Percentiles rank a stretch among this genome's conserved stretches.
phyloP scores from a whole-genome alignment of 2,329 filamentous ascomycete species.

The Incumbomyces lentus region DNA sequence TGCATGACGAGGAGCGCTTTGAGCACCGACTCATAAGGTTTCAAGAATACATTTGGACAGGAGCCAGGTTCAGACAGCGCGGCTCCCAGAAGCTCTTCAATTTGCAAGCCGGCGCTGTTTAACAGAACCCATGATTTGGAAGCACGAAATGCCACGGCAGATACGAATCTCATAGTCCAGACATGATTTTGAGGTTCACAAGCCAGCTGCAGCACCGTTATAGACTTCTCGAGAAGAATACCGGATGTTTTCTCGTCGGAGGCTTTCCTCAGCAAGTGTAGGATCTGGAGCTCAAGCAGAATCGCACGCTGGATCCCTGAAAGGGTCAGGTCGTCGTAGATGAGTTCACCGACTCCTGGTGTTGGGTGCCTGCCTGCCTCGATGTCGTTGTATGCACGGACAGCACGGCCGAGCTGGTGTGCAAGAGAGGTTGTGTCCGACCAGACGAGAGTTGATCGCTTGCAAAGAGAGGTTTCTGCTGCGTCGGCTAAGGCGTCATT shows the following conservation, averaged over 20 bases:
- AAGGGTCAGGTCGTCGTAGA: conserved; percentile 13
- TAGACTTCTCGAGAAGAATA: conserved; percentile 1
- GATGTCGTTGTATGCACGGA: background rate
- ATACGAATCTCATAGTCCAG: conserved; percentile 3
- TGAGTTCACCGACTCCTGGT: background rate
- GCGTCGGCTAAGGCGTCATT: conserved; percentile 27
- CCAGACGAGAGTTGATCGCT: conserved; percentile 23
- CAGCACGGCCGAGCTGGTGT: conserved; percentile 29
- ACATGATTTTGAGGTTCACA: background rate
- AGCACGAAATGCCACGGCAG: background rate
- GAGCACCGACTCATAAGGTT: conserved; percentile 10
- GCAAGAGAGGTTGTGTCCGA: conserved; percentile 27
- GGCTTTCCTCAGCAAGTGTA: background rate
- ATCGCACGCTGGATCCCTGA: conserved; percentile 15
- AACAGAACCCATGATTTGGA: background rate
- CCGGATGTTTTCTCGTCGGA: background rate
- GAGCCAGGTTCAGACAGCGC: background rate
- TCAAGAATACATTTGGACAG: conserved; percentile 8
- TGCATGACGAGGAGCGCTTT: conserved; percentile 8
- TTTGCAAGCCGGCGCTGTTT: background rate
- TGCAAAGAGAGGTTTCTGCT: conserved; percentile 20
- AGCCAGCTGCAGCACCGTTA: background rate
- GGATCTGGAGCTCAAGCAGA: conserved; percentile 16
- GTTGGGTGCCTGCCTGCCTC: too few relatives aligned
- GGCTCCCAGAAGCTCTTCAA: background rate